Evolutionary conservation across 2,329 filamentous ascomycete species (phyloP), one percentile per base, ranked within the genome.

Genomic region (Diaporthe australafricana): DNA sequence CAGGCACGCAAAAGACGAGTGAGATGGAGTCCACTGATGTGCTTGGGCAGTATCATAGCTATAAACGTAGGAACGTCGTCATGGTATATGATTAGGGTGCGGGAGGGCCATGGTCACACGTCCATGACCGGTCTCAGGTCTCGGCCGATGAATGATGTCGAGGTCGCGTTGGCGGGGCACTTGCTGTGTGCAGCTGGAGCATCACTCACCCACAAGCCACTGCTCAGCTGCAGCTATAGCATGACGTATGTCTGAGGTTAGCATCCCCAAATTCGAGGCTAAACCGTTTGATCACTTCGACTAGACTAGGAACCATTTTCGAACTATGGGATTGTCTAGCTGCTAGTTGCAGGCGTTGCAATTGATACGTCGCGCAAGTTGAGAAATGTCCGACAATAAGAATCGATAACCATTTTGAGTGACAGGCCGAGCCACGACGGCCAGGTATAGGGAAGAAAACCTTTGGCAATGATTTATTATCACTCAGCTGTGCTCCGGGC

Each of bases 201-300:
- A 67, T 42, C 32, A 63, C 38, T 45, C 42, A 60, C 30, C 60
- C 42, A 65, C 45, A 50, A 50, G 35, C 30, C 17, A 38, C 40
- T 68, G 53, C 63, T 16, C 45, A 42, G 22, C 27, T 60, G 52
- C 74, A 75, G 79, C 45, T 50, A 30, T 50, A 69, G 77, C 79
- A 80, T 80, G 71, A 72, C 71, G 71, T 72, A 72, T 55, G 66
- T 68, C 38, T 47, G 45, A 57, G 48, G 38, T 35, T 50, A 65
- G 42, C 45, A 50, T 65, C 60, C 32, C 27, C 20, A 17, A 63
- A 63, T 63, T 63, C 27, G 30, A 38, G 60, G 60, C 60, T 65
- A 65, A 65, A 50, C 30, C 25, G 25, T 35, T 62, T 45, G 38
- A 5, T 45, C 27, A 22, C 30, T 60, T 35, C 5, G 32, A 35